phyloP scores from a whole-genome alignment of 2,329 filamentous ascomycete genomes.

The Colletotrichum tamarilloi region DNA sequence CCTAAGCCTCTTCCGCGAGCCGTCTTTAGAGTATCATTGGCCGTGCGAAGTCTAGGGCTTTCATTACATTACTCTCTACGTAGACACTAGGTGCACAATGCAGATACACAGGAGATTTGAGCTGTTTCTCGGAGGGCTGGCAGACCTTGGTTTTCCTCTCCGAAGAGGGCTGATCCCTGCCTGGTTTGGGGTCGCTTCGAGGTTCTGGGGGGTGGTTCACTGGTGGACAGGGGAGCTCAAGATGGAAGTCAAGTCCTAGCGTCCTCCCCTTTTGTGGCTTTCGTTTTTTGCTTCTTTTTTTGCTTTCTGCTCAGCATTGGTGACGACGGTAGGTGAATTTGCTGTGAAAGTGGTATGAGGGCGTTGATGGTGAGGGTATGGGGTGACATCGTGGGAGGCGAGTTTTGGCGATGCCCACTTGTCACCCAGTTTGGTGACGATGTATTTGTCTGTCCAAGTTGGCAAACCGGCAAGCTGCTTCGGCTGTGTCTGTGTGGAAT shows the following conservation, averaged over 20 bases:
- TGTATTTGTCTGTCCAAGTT: background rate
- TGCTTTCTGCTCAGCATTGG: slow-evolving; percentile 1
- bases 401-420: background rate
- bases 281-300: background rate
- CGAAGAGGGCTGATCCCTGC: slow-evolving; percentile 8
- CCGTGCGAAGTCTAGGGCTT: background rate
- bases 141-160: slow-evolving; percentile 19
- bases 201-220: background rate
- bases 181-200: slow-evolving; percentile 14
- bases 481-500: background rate
- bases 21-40: slow-evolving; percentile 1
- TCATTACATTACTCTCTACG: background rate
- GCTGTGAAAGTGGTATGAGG: background rate
- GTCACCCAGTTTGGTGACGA: too few species aligned
- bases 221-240: slow-evolving; percentile 14
- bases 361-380: background rate
- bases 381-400: slow-evolving; percentile 20
- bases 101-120: background rate
- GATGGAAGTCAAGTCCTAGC: slow-evolving; percentile 31
- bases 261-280: background rate
- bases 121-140: background rate
- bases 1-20: background rate
- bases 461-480: background rate
- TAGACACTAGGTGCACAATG: too few species aligned
- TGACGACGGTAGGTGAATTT: background rate